phyloP scores from a whole-genome alignment of 805 yeast species.

The Ogataea pilisensis region DNA sequence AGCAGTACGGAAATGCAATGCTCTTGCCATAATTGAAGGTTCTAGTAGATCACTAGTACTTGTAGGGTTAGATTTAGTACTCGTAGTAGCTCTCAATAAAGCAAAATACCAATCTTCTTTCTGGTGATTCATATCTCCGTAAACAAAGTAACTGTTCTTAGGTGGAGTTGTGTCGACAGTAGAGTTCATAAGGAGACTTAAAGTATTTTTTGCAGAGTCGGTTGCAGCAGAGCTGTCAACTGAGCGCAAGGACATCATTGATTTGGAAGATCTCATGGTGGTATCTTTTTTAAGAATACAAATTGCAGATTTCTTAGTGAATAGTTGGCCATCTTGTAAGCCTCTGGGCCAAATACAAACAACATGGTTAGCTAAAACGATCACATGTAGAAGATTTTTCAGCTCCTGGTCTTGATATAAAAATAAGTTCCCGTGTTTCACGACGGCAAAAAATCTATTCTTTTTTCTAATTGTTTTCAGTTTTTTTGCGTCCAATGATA shows the following conservation, averaged over 20 bases:
- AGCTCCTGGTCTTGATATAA: conserved; percentile 70
- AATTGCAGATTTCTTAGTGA: conserved; percentile 75
- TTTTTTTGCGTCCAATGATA: conserved; percentile 33
- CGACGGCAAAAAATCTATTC: conserved; percentile 62
- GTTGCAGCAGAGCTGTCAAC: conserved; percentile 27
- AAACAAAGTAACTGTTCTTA: conserved; percentile 49
- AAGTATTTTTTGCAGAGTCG: conserved; percentile 48
- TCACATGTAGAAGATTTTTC: conserved; percentile 68
- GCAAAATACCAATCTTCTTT: conserved; percentile 95
- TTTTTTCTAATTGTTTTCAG: conserved; percentile 42
- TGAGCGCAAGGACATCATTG: conserved; percentile 1
- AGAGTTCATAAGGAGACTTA: conserved; percentile 34
- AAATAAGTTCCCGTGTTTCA: conserved; percentile 85
- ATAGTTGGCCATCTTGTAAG: conserved; percentile 70
- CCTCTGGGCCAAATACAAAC: conserved; percentile 84
- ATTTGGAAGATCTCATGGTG: neutral
- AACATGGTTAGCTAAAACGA: conserved; percentile 66
- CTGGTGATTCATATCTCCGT: conserved; percentile 71
- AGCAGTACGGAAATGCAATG: conserved; percentile 65
- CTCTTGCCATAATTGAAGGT: conserved; percentile 64
- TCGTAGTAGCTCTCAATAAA: conserved; percentile 70
- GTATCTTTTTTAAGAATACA: conserved; percentile 53
- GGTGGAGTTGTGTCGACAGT: conserved; percentile 32
- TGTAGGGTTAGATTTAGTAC: conserved; percentile 22
- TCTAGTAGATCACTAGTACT: conserved; percentile 36